A percentile compares a stretch with the other conserved stretches of the same genome.
Conservation (phyloP, 2,329 filamentous ascomycete genomes). For the Escovopsis sp. region DNA sequence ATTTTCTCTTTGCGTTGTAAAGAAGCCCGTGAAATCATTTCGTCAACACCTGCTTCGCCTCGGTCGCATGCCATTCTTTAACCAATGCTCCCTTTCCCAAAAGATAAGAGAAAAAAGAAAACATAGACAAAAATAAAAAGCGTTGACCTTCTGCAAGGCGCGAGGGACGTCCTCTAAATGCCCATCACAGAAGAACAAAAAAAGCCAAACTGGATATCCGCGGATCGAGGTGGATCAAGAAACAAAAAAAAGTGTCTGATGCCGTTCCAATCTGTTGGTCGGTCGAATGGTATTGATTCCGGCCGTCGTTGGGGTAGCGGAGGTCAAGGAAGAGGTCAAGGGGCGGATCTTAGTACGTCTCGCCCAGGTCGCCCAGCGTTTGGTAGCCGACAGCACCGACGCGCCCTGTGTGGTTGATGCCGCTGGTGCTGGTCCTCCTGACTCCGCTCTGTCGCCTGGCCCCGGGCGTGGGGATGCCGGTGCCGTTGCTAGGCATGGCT, state of each 20-base stretch:
- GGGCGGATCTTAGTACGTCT: slow-evolving; percentile 30
- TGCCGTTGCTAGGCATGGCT: slow-evolving; percentile 26
- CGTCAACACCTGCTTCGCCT: slow-evolving; percentile 17
- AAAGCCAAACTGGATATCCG: neutral
- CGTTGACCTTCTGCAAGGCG: neutral
- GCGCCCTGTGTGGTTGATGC: slow-evolving; percentile 12
- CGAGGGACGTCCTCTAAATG: slow-evolving; percentile 3
- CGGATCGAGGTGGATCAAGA: too few species aligned
- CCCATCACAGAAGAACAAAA: slow-evolving; percentile 4
- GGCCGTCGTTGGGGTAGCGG: too few species aligned
- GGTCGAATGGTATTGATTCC: too few species aligned
- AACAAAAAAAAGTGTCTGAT: too few species aligned
- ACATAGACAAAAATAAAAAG: too few species aligned
- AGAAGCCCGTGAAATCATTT: slow-evolving; percentile 14
- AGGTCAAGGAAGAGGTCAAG: too few species aligned
- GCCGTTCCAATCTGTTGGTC: too few species aligned
- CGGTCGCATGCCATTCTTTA: slow-evolving; percentile 8
- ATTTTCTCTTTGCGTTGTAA: slow-evolving; percentile 8
- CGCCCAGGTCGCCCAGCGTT: slow-evolving; percentile 34
- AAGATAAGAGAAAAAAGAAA: slow-evolving; percentile 2
- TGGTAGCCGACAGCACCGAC: slow-evolving; percentile 19
- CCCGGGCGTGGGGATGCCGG: slow-evolving; percentile 31
- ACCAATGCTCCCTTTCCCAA: slow-evolving; percentile 6
- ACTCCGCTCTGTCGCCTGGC: slow-evolving; percentile 28
- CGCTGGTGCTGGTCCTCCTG: slow-evolving; percentile 26